Evolutionary conservation across 495 filamentous ascomycete genomes (phyloP).

Genomic region (Ramalina intermedia): DNA sequence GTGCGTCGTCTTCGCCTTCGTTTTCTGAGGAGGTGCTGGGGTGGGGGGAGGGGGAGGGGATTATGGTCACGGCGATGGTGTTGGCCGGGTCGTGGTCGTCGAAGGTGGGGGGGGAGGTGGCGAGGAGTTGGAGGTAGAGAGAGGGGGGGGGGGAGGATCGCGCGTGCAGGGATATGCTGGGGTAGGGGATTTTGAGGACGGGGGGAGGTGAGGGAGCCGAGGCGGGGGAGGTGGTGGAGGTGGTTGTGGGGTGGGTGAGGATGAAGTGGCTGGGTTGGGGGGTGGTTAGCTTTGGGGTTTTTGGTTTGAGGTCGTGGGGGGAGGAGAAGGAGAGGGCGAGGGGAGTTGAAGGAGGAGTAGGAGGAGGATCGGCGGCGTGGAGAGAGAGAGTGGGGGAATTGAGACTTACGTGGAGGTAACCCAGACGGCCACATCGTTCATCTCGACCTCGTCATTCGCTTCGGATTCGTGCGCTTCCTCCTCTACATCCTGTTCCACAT

Average conservation of each 20-base stretch:
- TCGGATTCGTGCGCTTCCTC: constrained; percentile 14
- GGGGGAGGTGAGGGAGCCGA: constrained; percentile 47
- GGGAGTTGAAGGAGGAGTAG: background rate
- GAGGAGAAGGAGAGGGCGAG: background rate
- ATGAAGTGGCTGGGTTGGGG: background rate
- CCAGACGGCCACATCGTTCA: constrained; percentile 52
- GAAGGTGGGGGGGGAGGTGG: constrained; percentile 39
- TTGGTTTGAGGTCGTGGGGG: background rate
- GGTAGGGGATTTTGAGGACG: constrained; percentile 76
- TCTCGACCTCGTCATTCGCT: constrained; percentile 29
- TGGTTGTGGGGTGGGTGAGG: background rate
- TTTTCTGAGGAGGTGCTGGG: background rate
- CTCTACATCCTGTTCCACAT: constrained; percentile 12
- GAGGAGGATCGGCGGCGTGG: background rate
- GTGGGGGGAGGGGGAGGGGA: constrained; percentile 28
- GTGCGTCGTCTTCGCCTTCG: constrained; percentile 11
- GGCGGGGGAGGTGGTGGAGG: constrained; percentile 24
- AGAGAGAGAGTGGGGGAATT: constrained; percentile 47
- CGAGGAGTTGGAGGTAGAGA: constrained; percentile 13
- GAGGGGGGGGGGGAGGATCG: constrained; percentile 47
- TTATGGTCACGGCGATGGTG: constrained; percentile 57
- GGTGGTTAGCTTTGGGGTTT: background rate
- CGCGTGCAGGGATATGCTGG: constrained; percentile 75
- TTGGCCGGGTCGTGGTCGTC: constrained; percentile 43
- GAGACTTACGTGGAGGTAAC: constrained; percentile 29